A percentile compares a stretch with the other conserved stretches of the same genome.
phyloP scores from a whole-genome alignment of 2,329 filamentous ascomycete species.

The Coniochaeta sp. region DNA sequence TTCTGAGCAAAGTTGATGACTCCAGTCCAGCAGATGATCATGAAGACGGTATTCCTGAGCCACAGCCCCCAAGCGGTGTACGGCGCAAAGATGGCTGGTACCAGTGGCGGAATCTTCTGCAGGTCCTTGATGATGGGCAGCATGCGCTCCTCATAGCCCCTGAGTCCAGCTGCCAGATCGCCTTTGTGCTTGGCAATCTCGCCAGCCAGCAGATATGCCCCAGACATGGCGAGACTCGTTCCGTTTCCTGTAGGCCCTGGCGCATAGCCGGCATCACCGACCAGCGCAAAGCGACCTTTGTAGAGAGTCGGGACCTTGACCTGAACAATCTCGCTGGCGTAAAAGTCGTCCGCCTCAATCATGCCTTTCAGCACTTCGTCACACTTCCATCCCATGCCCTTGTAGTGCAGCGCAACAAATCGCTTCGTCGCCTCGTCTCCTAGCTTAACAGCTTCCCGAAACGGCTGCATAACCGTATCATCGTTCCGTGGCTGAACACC shows the following conservation, averaged over 20 bases:
- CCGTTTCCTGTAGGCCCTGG: slow-evolving; percentile 33
- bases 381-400: slow-evolving; percentile 33
- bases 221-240: slow-evolving; percentile 29
- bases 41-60: slow-evolving; percentile 34
- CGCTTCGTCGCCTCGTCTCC: slow-evolving; percentile 26
- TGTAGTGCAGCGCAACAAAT: slow-evolving; percentile 19
- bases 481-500: slow-evolving; percentile 22
- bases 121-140: slow-evolving; percentile 25
- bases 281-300: slow-evolving; percentile 26
- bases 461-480: slow-evolving; percentile 19
- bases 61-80: slow-evolving; percentile 37
- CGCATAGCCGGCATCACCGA: slow-evolving; percentile 36
- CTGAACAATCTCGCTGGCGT: slow-evolving; percentile 28
- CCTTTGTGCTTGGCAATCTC: slow-evolving; percentile 24
- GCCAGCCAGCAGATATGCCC: slow-evolving; percentile 39
- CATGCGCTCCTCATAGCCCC: slow-evolving; percentile 27
- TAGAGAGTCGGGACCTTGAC: slow-evolving; percentile 31
- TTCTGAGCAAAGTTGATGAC: slow-evolving; percentile 22
- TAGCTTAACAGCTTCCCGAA: slow-evolving; percentile 30
- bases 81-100: slow-evolving; percentile 31
- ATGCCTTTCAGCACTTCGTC: slow-evolving; percentile 29
- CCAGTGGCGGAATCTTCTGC: slow-evolving; percentile 22
- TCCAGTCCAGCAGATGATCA: slow-evolving; percentile 28
- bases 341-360: slow-evolving; percentile 27
- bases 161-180: slow-evolving; percentile 24